Percentiles rank a stretch among this genome's conserved stretches.
Evolutionary conservation across 2,329 filamentous ascomycete species (phyloP).

Genomic region (Emergomyces orientalis): DNA sequence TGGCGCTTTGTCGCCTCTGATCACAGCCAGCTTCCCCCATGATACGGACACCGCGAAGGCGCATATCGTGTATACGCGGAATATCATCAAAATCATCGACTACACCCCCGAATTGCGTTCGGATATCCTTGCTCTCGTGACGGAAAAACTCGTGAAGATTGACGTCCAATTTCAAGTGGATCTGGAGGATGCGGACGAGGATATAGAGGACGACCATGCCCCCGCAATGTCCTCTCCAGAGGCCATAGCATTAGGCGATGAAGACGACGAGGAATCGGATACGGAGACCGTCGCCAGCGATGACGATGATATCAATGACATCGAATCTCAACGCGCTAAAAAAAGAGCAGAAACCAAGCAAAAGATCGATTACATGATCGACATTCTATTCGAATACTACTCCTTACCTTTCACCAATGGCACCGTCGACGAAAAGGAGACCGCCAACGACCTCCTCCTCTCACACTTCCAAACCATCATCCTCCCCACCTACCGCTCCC

Average conservation of each 20-base stretch:
- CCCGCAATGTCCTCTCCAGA: constrained; percentile 28
- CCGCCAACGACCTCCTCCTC: constrained; percentile 68
- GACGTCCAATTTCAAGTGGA: constrained; percentile 94
- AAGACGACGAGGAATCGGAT: constrained; percentile 54
- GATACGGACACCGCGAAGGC: constrained; percentile 64
- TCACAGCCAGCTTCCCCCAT: constrained; percentile 63
- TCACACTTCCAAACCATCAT: constrained; percentile 81
- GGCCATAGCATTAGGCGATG: constrained; percentile 15
- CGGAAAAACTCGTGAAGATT: constrained; percentile 81
- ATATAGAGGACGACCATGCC: constrained; percentile 65
- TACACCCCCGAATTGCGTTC: constrained; percentile 71
- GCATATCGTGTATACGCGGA: constrained; percentile 83
- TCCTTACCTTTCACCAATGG: constrained; percentile 61
- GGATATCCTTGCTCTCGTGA: constrained; percentile 73
- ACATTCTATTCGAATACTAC: constrained; percentile 79
- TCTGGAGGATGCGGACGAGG: constrained; percentile 84
- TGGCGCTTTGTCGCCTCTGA: constrained; percentile 56
- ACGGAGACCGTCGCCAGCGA: constrained; percentile 52
- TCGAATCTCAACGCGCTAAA: constrained; percentile 43
- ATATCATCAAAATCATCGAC: constrained; percentile 65
- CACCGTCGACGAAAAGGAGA: constrained; percentile 57
- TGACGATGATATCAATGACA: constrained; percentile 47
- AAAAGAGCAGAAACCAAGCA: constrained; percentile 73
- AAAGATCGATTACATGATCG: constrained; percentile 85
- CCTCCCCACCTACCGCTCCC: constrained; percentile 79